Conservation (phyloP, 495 filamentous ascomycete species). For the Stereocaulon alpinum region DNA sequence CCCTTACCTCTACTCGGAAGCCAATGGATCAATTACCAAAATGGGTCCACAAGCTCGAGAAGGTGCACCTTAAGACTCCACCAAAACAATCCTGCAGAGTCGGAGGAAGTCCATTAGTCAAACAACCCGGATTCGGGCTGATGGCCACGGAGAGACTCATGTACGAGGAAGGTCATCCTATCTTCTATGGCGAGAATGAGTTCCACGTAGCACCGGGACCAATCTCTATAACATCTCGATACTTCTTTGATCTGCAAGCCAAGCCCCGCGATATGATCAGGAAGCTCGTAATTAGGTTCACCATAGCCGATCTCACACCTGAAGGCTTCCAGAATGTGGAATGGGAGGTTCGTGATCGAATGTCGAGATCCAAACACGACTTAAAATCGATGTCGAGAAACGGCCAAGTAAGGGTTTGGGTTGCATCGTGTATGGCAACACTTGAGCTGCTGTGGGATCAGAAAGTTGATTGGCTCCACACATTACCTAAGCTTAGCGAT, state of each 20-base stretch:
- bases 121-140: not conserved
- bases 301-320: not conserved
- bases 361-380: no score
- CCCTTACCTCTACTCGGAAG: not conserved
- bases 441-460: not conserved
- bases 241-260: not conserved
- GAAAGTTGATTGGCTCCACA: not conserved
- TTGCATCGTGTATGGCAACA: no score
- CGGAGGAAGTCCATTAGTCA: not conserved
- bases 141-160: not conserved
- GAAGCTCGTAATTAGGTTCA: not conserved
- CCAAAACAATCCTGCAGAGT: not conserved
- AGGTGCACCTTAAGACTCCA: not conserved
- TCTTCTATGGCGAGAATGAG: not conserved
- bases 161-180: not conserved
- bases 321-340: not conserved
- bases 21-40: not conserved
- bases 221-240: not conserved
- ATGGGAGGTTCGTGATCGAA: not conserved
- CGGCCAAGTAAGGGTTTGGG: not conserved
- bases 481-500: not conserved
- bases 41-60: not conserved
- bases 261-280: not conserved
- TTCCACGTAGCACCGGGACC: not conserved
- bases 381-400: not conserved